These are phyloP conservation scores for Coemansia sp. DNA, from an alignment of 192 early-diverging fungal genomes.

Conservation along the genomic window DNA sequence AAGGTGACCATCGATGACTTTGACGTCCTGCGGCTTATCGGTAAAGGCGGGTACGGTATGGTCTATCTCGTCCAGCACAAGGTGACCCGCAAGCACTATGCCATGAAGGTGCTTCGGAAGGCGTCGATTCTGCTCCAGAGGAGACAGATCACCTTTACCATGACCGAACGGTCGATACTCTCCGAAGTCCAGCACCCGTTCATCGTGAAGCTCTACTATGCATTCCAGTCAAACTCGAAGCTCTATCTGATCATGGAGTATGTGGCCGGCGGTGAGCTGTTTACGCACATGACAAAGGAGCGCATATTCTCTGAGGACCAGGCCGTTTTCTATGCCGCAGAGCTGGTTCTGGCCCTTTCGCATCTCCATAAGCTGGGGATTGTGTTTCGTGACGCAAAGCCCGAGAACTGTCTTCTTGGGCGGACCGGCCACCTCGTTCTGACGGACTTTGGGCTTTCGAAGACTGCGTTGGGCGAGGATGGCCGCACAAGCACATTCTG, in stretches of 20 bases:
- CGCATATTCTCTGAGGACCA: conserved; percentile 73
- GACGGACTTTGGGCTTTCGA: conserved; percentile 94
- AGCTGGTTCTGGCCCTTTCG: conserved; percentile 82
- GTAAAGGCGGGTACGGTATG: conserved; percentile 80
- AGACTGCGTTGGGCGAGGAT: conserved; percentile 56
- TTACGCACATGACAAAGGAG: conserved; percentile 76
- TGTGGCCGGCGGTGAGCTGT: conserved; percentile 90
- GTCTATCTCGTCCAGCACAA: conserved; percentile 82
- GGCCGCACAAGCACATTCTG: conserved; percentile 79
- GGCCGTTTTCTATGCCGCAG: conserved; percentile 84
- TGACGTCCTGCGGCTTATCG: conserved; percentile 62
- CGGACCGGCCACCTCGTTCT: conserved; percentile 79
- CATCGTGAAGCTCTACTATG: conserved; percentile 89
- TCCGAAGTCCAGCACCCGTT: conserved; percentile 86
- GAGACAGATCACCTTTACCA: conserved; percentile 80
- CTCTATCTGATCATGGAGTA: conserved; percentile 91
- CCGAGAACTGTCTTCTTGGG: conserved; percentile 73
- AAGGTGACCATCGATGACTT: conserved; percentile 59
- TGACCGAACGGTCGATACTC: conserved; percentile 84
- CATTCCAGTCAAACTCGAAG: conserved; percentile 86
- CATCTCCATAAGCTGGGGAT: conserved; percentile 87
- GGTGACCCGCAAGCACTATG: conserved; percentile 60
- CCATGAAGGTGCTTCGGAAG: conserved; percentile 94
- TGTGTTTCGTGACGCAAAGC: conserved; percentile 85
- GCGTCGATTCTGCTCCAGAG: conserved; percentile 78